Conservation (phyloP, 495 filamentous ascomycete genomes). For the Talaromyces proteolyticus region DNA sequence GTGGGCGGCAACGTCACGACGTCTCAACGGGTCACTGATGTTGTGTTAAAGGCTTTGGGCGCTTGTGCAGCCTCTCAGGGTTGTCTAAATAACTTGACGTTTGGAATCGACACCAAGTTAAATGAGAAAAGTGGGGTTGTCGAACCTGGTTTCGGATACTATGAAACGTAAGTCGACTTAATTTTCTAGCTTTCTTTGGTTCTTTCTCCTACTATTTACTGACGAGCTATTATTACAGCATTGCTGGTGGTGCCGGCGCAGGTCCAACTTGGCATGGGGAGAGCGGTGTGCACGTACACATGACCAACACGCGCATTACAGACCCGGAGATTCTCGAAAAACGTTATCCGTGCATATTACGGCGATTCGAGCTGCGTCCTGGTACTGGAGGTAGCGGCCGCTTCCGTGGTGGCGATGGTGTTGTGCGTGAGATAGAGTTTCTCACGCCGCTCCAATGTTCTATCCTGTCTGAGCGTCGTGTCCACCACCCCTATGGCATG, state of each 20-base stretch:
- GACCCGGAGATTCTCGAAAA: conserved; percentile 92
- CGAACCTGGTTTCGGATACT: conserved; percentile 83
- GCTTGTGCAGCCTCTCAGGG: conserved; percentile 91
- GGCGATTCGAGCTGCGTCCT: conserved; percentile 71
- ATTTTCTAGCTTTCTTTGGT: too few relatives aligned
- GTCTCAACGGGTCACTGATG: conserved; percentile 84
- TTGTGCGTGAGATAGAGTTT: conserved; percentile 91
- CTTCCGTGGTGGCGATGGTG: conserved; percentile 80
- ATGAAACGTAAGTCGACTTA: too few relatives aligned
- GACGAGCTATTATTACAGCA: conserved; percentile 99
- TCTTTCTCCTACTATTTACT: too few relatives aligned
- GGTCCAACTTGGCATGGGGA: conserved; percentile 85
- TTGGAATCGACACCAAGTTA: conserved; percentile 64
- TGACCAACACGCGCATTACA: conserved; percentile 99
- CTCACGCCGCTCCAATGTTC: conserved; percentile 79
- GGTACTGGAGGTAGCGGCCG: conserved; percentile 66
- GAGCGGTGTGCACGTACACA: conserved; percentile 87
- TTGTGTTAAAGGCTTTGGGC: conserved; percentile 83
- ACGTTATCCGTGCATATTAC: conserved; percentile 83
- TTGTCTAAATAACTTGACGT: conserved; percentile 79
- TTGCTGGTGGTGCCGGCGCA: conserved; percentile 87
- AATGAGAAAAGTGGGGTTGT: too few relatives aligned
- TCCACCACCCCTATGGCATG: conserved; percentile 83
- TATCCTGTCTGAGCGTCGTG: conserved; percentile 80
- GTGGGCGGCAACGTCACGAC: conserved; percentile 95